Conservation (phyloP, 768 basidiomycete species). For the Lenzites betulinus region DNA sequence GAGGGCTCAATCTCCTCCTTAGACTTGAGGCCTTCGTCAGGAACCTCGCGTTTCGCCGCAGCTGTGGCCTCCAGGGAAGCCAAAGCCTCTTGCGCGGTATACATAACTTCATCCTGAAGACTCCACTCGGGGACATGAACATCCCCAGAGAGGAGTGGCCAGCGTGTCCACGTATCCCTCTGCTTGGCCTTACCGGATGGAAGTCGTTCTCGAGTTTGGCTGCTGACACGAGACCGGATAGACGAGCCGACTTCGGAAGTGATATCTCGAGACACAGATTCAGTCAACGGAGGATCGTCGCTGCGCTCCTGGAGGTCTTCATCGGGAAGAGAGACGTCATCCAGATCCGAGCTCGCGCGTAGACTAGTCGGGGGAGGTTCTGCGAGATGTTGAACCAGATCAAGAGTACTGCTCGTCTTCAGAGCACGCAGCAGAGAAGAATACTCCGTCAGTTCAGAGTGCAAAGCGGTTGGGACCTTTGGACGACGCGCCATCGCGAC, state of each 20-base stretch:
- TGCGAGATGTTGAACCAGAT: conserved; percentile 56
- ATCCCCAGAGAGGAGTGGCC: conserved; percentile 69
- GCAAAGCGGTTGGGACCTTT: conserved; percentile 53
- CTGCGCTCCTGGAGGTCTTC: conserved; percentile 34
- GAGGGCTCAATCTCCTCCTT: not conserved
- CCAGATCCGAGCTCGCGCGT: not conserved
- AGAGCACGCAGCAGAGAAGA: conserved; percentile 64
- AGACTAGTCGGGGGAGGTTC: conserved; percentile 24
- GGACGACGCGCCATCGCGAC: conserved; percentile 41
- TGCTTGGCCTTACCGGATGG: conserved; percentile 27
- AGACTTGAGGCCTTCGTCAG: not conserved
- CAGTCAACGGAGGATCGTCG: conserved; percentile 18
- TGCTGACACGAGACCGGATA: not conserved
- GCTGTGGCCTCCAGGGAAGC: conserved; percentile 7
- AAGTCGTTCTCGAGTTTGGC: conserved; percentile 17
- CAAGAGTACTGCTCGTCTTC: conserved; percentile 56
- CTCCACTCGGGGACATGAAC: conserved; percentile 69
- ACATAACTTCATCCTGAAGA: conserved; percentile 66
- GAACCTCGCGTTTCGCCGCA: not conserved
- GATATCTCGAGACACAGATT: not conserved
- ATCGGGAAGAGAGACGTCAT: conserved; percentile 24
- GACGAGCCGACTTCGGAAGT: conserved; percentile 3
- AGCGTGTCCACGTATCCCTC: conserved; percentile 67
- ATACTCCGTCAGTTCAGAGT: conserved; percentile 69
- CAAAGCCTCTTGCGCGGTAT: conserved; percentile 44